Base-by-base conservation (phyloP, 768 basidiomycete genomes). In the Hericium rajendrae region DNA sequence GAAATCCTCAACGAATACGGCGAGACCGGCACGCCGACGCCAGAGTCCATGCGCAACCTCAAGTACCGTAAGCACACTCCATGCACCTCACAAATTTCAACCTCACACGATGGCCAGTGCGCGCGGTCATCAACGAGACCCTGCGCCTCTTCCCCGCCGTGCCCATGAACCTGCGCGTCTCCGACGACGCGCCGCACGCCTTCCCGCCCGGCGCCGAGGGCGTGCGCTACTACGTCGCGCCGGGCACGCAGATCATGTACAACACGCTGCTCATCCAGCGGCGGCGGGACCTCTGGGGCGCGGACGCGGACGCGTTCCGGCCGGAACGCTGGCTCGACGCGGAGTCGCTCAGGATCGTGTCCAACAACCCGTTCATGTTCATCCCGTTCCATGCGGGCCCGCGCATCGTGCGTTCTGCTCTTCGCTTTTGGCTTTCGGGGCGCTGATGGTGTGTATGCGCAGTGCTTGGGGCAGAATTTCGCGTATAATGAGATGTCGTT, bases 341-440 rank as follows among this genome's bases (percentile, higher is more conserved):
- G 5, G 75, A 76, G 16, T 73, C 84, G 46, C 60, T 80, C 5
- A 73, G 76, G 63, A 80, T 80, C 58, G 71, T 83, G 18, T 72
- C 70, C 0, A 74, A 76, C 1, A 84, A 84, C 59, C 82, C 83
- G 1, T 84, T 78, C 72, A 85, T 86, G 55, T 85, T 85, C 67
- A 67, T 81, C 6, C 83, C 84, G 0, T 85, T 85, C 71, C 84
- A 84, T 54, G 82, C 82, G 0, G 84, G 81, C 1, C 84, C 83
- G 16, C 73, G 84, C 8, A 83, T 84, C 58, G 49, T 51, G 24
- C 10, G 49, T 51, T 5, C 20, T 22, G 18, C n/a, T n/a, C n/a
- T n/a, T n/a, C n/a, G 6, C 0, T 13, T 1, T 53, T 24, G 6
- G 52, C 12, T 37, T 32, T 10, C 32, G 8, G n/a, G 15, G 24